A percentile compares a stretch with the other conserved stretches of the same genome.
Conservation (phyloP, 768 basidiomycete species). For the Tricholoma flavovirens region DNA sequence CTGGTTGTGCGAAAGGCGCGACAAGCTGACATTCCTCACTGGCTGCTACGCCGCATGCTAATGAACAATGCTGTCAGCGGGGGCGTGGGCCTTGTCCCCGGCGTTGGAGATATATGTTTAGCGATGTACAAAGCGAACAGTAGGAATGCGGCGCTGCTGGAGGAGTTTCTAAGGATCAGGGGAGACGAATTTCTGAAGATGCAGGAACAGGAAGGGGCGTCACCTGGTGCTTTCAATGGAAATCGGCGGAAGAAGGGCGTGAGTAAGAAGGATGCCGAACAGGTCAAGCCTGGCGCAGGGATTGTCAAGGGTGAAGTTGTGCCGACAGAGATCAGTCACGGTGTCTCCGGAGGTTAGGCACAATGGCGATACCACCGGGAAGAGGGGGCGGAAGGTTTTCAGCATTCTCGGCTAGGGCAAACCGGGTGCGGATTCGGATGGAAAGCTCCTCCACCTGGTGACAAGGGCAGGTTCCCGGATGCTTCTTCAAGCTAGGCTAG, state of each 20-base stretch:
- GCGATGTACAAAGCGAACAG: constrained; percentile 85
- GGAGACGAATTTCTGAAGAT: constrained; percentile 66
- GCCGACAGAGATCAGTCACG: constrained; percentile 4
- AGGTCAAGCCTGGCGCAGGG: constrained; percentile 53
- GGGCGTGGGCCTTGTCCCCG: constrained; percentile 58
- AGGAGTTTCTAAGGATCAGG: constrained; percentile 76
- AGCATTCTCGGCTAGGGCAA: constrained; percentile 13
- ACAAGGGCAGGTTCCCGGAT: constrained; percentile 32
- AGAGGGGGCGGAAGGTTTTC: constrained; percentile 6
- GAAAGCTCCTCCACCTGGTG: constrained; percentile 15
- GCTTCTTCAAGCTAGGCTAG: background rate
- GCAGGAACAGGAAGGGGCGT: constrained; percentile 27
- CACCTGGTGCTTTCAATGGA: constrained; percentile 4
- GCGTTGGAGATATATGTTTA: constrained; percentile 70
- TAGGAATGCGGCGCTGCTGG: constrained; percentile 80
- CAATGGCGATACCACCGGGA: background rate
- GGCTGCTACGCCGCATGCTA: constrained; percentile 71
- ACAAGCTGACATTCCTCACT: constrained; percentile 60
- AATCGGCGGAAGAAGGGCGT: constrained; percentile 14
- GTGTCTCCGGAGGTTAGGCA: background rate
- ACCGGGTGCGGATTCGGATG: background rate
- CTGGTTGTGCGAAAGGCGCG: constrained; percentile 74
- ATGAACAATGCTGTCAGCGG: constrained; percentile 69
- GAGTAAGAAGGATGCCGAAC: constrained; percentile 31
- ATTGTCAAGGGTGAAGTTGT: constrained; percentile 31